These are phyloP conservation scores for Diaporthe sp. DNA, from an alignment of 2,329 filamentous ascomycete genomes.

Conservation along the genomic window DNA sequence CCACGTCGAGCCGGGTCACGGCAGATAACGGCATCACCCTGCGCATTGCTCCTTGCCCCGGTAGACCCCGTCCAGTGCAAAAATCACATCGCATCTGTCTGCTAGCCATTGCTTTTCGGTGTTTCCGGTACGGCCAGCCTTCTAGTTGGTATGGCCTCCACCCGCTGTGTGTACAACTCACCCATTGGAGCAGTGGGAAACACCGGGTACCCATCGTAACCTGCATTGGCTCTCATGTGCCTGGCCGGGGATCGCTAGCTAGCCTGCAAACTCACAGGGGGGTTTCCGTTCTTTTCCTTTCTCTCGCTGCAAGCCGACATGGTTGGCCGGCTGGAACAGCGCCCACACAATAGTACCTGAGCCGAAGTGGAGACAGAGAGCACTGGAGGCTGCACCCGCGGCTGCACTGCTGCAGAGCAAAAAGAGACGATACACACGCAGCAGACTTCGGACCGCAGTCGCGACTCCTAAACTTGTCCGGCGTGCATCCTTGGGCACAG, in stretches of 20 bases:
- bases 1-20: conserved; percentile 8
- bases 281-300: conserved; percentile 21
- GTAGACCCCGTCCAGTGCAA: not conserved
- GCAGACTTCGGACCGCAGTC: not conserved
- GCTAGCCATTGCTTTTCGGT: conserved; percentile 28
- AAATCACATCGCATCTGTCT: not conserved
- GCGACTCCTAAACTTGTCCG: not conserved
- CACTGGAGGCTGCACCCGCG: not conserved
- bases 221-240: conserved; percentile 34
- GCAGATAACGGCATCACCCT: conserved; percentile 24
- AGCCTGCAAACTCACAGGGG: conserved; percentile 34
- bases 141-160: conserved; percentile 5
- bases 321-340: conserved; percentile 28
- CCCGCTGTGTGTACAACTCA: conserved; percentile 26
- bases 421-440: not conserved
- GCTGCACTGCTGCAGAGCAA: conserved; percentile 33
- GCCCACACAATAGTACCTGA: conserved; percentile 38
- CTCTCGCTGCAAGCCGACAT: conserved; percentile 22
- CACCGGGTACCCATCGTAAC: conserved; percentile 19
- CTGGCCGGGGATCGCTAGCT: conserved; percentile 31
- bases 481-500: not conserved
- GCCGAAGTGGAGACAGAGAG: conserved; percentile 34
- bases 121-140: conserved; percentile 25
- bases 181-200: conserved; percentile 3
- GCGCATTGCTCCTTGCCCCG: not conserved